phyloP scores from a whole-genome alignment of 352 stramenopile genomes.

The Peronospora belbahrii region DNA sequence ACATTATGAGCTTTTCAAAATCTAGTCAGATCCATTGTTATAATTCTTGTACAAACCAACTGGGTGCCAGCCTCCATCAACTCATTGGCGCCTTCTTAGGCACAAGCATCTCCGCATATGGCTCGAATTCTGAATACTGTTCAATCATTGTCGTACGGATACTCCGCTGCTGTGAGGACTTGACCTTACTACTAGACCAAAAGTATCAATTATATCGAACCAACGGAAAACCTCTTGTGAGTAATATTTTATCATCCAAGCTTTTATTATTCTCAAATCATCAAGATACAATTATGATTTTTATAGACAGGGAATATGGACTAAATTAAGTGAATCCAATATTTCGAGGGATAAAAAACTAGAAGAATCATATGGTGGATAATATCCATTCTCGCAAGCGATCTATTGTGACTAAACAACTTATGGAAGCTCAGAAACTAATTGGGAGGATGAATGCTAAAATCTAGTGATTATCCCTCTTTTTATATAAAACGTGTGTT shows the following conservation, averaged over 20 bases:
- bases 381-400: too few species aligned
- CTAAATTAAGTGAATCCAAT: not conserved
- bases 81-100: conserved; percentile 93
- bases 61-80: conserved; percentile 75
- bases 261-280: too few species aligned
- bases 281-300: not conserved
- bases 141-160: conserved; percentile 92
- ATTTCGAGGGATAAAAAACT: conserved; percentile 8
- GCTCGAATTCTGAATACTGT: conserved; percentile 88
- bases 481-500: too few species aligned
- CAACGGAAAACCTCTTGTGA: not conserved
- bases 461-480: too few species aligned
- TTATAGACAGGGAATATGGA: not conserved
- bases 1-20: conserved; percentile 3
- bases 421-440: too few species aligned
- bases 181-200: conserved; percentile 94
- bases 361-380: too few species aligned
- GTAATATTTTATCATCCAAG: too few species aligned
- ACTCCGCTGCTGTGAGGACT: conserved; percentile 93
- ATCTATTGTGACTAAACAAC: too few species aligned
- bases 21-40: not conserved
- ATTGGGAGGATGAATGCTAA: too few species aligned
- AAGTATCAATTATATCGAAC: not conserved
- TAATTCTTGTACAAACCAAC: conserved; percentile 49
- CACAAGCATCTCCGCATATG: conserved; percentile 83